Percentiles rank a stretch among this genome's conserved stretches.
phyloP scores from a whole-genome alignment of 73 alveolate species.

The Tetrahymena borealis region DNA sequence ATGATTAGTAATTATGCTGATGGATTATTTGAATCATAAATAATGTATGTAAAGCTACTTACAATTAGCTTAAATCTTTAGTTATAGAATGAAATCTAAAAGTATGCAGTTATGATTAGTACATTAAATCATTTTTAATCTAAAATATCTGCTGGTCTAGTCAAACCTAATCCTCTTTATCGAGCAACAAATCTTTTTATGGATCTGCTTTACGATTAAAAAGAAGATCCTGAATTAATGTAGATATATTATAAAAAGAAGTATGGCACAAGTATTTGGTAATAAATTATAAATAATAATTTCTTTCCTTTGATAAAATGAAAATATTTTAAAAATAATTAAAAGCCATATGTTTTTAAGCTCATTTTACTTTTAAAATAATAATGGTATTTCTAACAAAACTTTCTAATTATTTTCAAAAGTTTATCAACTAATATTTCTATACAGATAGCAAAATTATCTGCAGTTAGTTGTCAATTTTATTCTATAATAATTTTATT shows the following conservation, averaged over 20 bases:
- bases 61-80: neutral
- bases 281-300: neutral
- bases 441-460: too few species aligned
- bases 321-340: too few species aligned
- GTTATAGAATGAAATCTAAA: neutral
- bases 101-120: neutral
- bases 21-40: neutral
- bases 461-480: too few species aligned
- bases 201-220: neutral
- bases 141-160: neutral
- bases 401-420: too few species aligned
- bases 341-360: too few species aligned
- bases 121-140: neutral
- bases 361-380: too few species aligned
- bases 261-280: neutral
- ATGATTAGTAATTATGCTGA: neutral
- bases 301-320: too few species aligned
- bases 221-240: neutral
- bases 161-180: neutral
- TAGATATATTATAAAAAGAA: neutral
- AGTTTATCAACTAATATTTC: too few species aligned
- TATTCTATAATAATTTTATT: neutral
- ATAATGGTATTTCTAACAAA: too few species aligned
- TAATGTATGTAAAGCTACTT: neutral
- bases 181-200: neutral